Base-by-base conservation (phyloP, 2,329 filamentous ascomycete species). In the Claviceps fusiformis region DNA sequence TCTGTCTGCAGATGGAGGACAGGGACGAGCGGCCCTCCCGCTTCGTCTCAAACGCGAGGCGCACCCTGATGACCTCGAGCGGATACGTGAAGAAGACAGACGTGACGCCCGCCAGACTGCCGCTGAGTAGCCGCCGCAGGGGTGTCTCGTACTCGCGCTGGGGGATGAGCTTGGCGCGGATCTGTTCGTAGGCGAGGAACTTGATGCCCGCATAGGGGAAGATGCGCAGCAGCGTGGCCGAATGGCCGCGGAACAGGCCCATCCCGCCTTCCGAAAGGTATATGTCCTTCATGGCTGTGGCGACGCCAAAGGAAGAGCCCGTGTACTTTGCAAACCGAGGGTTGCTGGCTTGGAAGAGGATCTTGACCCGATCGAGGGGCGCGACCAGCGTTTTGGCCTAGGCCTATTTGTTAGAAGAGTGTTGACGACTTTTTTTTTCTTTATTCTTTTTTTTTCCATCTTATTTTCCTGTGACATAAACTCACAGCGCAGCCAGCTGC, bases 151-250 rank as follows among this genome's bases (percentile, higher is more conserved):
- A 78, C 6, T 84, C 74, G 53, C 76, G 81, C 43, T 72, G 75
- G 1, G 80, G 80, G 58, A 98, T 97, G 37, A 97, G 66, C 15
- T 84, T 64, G 13, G 86, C 82, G 57, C 93, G 87, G 60, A 96
- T 89, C 70, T 98, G 93, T 70, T 98, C 93, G 73, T 98, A 98
- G 49, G 92, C 91, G 46, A 98, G 80, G 66, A 98, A 98, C 67
- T 98, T 98, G 71, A 97, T 95, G 49, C 88, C 92, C 17, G 92
- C 93, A 69, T 98, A 98, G 6, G 93, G 93, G 64, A 97, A 98
- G 59, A 98, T 95, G 60, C 93, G 85, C 53, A 97, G 77, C 3
- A 98, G 75, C 0, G 93, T 98, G 3, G 91, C 93, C 4, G 90
- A 96, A 69, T 98, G 93, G 7, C 93, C 93, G 53, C 93, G 86